Evolutionary conservation across 148 eudicot genomes (phyloP).

Genomic region (Salicornia ramosissima): DNA sequence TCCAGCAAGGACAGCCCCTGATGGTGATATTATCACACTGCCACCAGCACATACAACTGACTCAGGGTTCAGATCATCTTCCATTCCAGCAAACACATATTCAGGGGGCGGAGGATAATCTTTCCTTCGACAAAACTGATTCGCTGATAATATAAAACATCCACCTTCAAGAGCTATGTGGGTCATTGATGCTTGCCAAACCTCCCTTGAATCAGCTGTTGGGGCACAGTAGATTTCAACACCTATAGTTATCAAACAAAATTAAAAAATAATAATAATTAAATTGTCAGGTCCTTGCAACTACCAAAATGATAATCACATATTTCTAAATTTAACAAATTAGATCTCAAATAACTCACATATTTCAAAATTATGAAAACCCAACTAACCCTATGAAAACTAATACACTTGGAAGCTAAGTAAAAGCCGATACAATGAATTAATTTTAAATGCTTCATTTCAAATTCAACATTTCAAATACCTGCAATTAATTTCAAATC

Average conservation of each 20-base stretch:
- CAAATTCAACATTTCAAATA: too few relatives aligned
- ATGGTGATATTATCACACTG: constrained; percentile 88
- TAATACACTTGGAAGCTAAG: too few relatives aligned
- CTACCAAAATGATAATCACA: not conserved
- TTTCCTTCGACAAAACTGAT: constrained; percentile 81
- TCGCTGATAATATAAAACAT: constrained; percentile 84
- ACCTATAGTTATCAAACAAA: constrained; percentile 42
- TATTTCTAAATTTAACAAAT: not conserved
- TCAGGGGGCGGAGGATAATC: constrained; percentile 94
- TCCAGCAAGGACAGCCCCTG: constrained; percentile 79
- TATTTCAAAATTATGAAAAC: too few relatives aligned
- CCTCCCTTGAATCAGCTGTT: constrained; percentile 82
- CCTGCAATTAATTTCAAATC: too few relatives aligned
- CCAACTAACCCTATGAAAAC: too few relatives aligned
- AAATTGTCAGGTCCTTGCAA: constrained; percentile 1
- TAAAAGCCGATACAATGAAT: too few relatives aligned
- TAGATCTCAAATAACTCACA: too few relatives aligned
- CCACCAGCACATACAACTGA: constrained; percentile 94
- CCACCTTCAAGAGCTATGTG: constrained; percentile 98
- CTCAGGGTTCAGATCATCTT: constrained; percentile 77
- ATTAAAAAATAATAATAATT: too few relatives aligned
- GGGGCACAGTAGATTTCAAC: constrained; percentile 98
- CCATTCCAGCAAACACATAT: constrained; percentile 52
- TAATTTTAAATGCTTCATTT: too few relatives aligned
- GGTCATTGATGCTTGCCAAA: constrained; percentile 95